Percentiles rank a stretch among this genome's conserved stretches.
Conservation (phyloP, 805 yeast species). For the Komagataella pastoris region DNA sequence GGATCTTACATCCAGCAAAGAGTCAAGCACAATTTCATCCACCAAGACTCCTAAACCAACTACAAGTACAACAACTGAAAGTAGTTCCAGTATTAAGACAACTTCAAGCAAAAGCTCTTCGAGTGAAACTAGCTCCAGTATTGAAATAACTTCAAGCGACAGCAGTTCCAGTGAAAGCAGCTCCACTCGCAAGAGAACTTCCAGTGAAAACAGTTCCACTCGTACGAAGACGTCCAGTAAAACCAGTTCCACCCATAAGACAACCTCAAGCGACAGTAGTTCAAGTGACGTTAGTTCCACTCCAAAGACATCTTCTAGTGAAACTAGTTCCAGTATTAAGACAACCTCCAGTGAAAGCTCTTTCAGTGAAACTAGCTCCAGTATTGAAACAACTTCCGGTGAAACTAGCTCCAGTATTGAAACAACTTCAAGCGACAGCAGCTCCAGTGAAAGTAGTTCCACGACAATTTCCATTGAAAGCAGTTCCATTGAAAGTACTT, state of each 20-base stretch:
- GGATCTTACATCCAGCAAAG: no score
- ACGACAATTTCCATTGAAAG: not conserved
- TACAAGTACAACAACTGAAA: not conserved
- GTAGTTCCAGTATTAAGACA: not conserved
- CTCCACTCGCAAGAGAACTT: not conserved
- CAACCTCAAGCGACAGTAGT: not conserved
- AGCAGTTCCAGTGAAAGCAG: not conserved
- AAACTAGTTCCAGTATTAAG: no score
- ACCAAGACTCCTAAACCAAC: not conserved
- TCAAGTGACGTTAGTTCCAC: not conserved
- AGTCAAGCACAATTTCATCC: not conserved
- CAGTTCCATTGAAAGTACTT: not conserved
- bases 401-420: not conserved
- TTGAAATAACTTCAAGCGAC: not conserved
- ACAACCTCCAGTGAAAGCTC: no score
- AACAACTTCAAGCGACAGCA: not conserved
- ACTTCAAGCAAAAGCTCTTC: no score
- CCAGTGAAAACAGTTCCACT: not conserved
- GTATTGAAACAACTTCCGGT: not conserved
- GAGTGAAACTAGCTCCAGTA: not conserved
- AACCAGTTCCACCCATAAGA: no score
- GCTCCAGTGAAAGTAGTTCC: not conserved
- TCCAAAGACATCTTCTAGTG: not conserved
- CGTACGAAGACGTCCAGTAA: not conserved
- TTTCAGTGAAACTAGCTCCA: not conserved